A percentile compares a stretch with the other conserved stretches of the same genome.
phyloP scores from a whole-genome alignment of 306 rosid genomes.

The Lathyrus oleraceus region DNA sequence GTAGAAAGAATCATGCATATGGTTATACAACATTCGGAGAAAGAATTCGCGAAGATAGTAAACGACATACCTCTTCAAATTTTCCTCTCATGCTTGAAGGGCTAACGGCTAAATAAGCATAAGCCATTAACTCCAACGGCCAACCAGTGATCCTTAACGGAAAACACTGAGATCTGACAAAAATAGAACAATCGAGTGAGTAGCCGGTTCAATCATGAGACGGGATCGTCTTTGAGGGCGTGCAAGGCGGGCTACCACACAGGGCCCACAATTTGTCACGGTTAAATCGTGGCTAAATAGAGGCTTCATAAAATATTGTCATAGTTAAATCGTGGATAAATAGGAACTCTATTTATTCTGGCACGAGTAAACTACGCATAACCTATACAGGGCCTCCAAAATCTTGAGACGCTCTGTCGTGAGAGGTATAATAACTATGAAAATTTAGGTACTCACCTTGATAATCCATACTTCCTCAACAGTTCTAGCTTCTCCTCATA shows the following conservation, averaged over 20 bases:
- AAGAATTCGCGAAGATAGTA: slow-evolving; percentile 4
- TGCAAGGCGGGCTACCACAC: too few relatives aligned
- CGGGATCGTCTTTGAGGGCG: too few relatives aligned
- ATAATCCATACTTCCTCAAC: slow-evolving; percentile 64
- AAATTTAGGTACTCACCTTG: slow-evolving; percentile 56
- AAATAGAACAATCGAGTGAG: slow-evolving; percentile 29
- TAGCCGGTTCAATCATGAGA: neutral
- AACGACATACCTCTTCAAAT: slow-evolving; percentile 73
- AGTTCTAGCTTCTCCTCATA: slow-evolving; percentile 72
- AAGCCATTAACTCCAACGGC: slow-evolving; percentile 91
- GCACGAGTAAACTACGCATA: too few relatives aligned
- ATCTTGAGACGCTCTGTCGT: too few relatives aligned
- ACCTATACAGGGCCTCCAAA: too few relatives aligned
- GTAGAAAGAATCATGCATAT: slow-evolving; percentile 31
- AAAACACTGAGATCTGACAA: slow-evolving; percentile 76
- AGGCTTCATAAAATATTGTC: too few relatives aligned
- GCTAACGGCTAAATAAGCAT: slow-evolving; percentile 84
- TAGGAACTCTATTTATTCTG: too few relatives aligned
- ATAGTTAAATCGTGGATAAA: too few relatives aligned
- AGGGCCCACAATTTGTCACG: too few relatives aligned
- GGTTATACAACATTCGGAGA: slow-evolving; percentile 19
- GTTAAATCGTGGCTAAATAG: too few relatives aligned
- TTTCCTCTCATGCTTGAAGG: slow-evolving; percentile 78
- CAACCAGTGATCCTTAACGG: slow-evolving; percentile 90
- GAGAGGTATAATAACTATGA: neutral